Conservation (phyloP, 2,329 filamentous ascomycete species). For the Pseudocercospora fijiensis region DNA sequence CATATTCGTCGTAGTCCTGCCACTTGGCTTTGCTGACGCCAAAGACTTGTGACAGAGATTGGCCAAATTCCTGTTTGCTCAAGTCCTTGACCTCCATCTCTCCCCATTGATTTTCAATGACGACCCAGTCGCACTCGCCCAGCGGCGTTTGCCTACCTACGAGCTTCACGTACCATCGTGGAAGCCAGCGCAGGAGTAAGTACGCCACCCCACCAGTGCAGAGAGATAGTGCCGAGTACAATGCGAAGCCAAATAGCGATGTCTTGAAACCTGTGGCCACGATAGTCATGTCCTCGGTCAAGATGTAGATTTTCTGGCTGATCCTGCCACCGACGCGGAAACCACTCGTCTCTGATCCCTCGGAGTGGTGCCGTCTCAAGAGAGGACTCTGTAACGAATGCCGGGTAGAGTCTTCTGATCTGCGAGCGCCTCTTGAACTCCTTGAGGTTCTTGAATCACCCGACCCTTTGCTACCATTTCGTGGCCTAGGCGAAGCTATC, state of each 20-base stretch:
- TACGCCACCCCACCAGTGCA: conserved; percentile 75
- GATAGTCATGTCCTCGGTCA: conserved; percentile 90
- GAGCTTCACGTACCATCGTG: conserved; percentile 77
- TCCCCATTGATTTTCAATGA: conserved; percentile 96
- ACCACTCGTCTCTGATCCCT: conserved; percentile 65
- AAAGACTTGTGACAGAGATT: conserved; percentile 67
- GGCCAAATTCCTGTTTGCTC: conserved; percentile 57
- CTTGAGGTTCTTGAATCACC: conserved; percentile 48
- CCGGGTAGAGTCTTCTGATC: conserved; percentile 24
- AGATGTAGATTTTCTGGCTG: conserved; percentile 90
- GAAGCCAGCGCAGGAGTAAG: conserved; percentile 85
- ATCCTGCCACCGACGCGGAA: conserved; percentile 61
- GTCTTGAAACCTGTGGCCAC: conserved; percentile 90
- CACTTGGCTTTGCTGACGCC: conserved; percentile 62
- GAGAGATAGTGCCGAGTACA: conserved; percentile 70
- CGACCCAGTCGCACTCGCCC: conserved; percentile 80
- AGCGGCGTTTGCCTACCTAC: conserved; percentile 69
- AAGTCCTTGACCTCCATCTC: conserved; percentile 80
- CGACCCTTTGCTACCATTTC: conserved; percentile 42
- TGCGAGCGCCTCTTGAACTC: conserved; percentile 46
- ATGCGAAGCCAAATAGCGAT: conserved; percentile 63
- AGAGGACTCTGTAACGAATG: conserved; percentile 52
- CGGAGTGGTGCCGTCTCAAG: conserved; percentile 70
- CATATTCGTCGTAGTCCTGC: conserved; percentile 68
- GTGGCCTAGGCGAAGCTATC: conserved; percentile 25